A percentile compares a stretch with the other conserved stretches of the same genome.
These are phyloP conservation scores for Gomphus bonarii DNA, from an alignment of 1,284 basidiomycete genomes.

Conservation along the genomic window DNA sequence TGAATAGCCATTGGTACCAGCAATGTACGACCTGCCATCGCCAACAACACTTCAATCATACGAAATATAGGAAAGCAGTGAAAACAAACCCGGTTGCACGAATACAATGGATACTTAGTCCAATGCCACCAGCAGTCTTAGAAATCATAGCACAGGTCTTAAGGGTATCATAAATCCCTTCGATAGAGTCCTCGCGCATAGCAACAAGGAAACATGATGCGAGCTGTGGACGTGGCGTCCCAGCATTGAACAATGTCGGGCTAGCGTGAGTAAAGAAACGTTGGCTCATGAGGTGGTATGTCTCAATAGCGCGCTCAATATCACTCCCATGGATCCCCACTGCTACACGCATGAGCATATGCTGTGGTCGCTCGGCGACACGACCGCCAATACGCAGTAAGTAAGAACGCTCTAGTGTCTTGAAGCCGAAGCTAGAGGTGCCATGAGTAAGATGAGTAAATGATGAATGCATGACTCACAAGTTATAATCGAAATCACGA, in stretches of 20 bases:
- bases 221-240: slow-evolving; percentile 91
- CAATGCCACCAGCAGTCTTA: slow-evolving; percentile 98
- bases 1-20: slow-evolving; percentile 95
- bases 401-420: slow-evolving; percentile 98
- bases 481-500: slow-evolving; percentile 97
- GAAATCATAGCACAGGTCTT: slow-evolving; percentile 99
- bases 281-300: slow-evolving; percentile 93
- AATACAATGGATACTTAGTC: slow-evolving; percentile 94
- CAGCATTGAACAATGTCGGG: slow-evolving; percentile 98
- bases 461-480: slow-evolving; percentile 34
- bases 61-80: slow-evolving; percentile 22
- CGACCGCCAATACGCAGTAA: slow-evolving; percentile 90
- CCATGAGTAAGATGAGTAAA: slow-evolving; percentile 3
- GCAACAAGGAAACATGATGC: slow-evolving; percentile 97
- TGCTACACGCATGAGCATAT: slow-evolving; percentile 99
- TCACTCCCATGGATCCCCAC: slow-evolving; percentile 93
- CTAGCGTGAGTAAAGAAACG: slow-evolving; percentile 97
- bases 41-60: slow-evolving; percentile 2
- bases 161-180: slow-evolving; percentile 98
- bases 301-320: slow-evolving; percentile 85
- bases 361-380: slow-evolving; percentile 95
- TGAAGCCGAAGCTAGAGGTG: slow-evolving; percentile 80
- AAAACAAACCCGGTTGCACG: slow-evolving; percentile 80
- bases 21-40: slow-evolving; percentile 67
- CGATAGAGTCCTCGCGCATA: slow-evolving; percentile 99